Percentiles rank a stretch among this genome's conserved stretches.
Evolutionary conservation across 192 early-diverging fungal genomes (phyloP).

Genomic region (Entomortierella parvispora): DNA sequence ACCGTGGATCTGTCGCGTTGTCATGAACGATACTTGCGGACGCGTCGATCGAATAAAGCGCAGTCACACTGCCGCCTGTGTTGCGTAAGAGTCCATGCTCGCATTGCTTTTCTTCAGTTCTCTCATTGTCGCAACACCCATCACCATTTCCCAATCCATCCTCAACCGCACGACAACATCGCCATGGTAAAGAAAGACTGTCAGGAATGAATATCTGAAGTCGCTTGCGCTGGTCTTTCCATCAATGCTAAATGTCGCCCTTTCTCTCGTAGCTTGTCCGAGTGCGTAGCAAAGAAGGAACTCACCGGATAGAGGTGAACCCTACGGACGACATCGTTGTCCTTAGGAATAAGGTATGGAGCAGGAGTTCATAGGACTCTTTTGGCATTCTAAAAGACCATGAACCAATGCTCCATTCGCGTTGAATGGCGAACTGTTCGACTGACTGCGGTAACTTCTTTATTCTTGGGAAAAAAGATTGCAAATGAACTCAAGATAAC

Average conservation of each 20-base stretch:
- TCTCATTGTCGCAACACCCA: background rate
- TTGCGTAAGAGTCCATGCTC: background rate
- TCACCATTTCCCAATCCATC: too few relatives aligned
- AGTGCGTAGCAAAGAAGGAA: slow-evolving; percentile 76
- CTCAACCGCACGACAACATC: too few relatives aligned
- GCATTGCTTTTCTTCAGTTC: background rate
- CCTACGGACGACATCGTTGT: slow-evolving; percentile 58
- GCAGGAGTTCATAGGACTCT: background rate
- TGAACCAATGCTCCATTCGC: slow-evolving; percentile 3
- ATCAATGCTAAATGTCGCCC: too few relatives aligned
- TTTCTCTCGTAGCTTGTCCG: slow-evolving; percentile 66
- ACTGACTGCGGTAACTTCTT: slow-evolving; percentile 8
- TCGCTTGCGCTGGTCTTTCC: too few relatives aligned
- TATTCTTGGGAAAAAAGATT: slow-evolving; percentile 40
- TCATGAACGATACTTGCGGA: background rate
- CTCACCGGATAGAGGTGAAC: slow-evolving; percentile 69
- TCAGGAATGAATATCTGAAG: too few relatives aligned
- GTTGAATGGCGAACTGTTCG: too few relatives aligned
- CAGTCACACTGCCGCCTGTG: slow-evolving; percentile 8
- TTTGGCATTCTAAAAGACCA: background rate
- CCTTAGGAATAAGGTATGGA: slow-evolving; percentile 66
- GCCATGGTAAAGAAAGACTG: too few relatives aligned
- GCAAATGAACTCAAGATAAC: slow-evolving; percentile 54
- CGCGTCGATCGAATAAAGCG: background rate
- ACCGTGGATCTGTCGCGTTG: slow-evolving; percentile 23